Evolutionary conservation across 148 eudicot species (phyloP).

Genomic region (Amaranthus cruentus): DNA sequence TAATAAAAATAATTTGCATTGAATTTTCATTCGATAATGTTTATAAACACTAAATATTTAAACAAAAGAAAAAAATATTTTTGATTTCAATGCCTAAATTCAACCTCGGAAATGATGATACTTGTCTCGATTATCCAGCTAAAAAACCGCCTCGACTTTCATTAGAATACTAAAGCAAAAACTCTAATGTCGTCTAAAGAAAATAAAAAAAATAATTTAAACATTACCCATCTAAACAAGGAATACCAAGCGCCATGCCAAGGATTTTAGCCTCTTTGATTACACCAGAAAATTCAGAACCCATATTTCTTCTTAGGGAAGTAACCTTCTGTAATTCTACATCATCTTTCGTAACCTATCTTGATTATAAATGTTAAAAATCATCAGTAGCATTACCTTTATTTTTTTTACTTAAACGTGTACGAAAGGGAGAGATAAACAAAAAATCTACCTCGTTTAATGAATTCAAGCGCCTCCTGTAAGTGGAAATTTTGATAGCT

Average conservation of each 20-base stretch:
- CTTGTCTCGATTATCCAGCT: background rate
- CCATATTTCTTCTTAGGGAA: conserved; percentile 73
- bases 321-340: conserved; percentile 34
- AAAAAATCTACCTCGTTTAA: conserved; percentile 46
- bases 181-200: background rate
- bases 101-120: background rate
- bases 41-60: background rate
- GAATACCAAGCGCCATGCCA: conserved; percentile 74
- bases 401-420: background rate
- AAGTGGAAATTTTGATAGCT: conserved; percentile 73
- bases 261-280: conserved; percentile 76
- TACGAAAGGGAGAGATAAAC: background rate
- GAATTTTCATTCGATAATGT: background rate
- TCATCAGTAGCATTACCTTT: conserved; percentile 9
- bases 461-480: conserved; percentile 65
- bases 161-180: background rate
- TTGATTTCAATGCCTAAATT: background rate
- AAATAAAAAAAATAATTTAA: conserved; percentile 5
- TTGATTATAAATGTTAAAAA: conserved; percentile 19
- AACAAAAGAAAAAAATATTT: background rate
- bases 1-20: background rate
- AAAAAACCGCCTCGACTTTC: background rate
- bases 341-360: conserved; percentile 55
- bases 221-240: conserved; percentile 84
- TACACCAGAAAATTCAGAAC: conserved; percentile 90